Base-by-base conservation (phyloP, 2,329 filamentous ascomycete species). In the Trichoderma sp. region DNA sequence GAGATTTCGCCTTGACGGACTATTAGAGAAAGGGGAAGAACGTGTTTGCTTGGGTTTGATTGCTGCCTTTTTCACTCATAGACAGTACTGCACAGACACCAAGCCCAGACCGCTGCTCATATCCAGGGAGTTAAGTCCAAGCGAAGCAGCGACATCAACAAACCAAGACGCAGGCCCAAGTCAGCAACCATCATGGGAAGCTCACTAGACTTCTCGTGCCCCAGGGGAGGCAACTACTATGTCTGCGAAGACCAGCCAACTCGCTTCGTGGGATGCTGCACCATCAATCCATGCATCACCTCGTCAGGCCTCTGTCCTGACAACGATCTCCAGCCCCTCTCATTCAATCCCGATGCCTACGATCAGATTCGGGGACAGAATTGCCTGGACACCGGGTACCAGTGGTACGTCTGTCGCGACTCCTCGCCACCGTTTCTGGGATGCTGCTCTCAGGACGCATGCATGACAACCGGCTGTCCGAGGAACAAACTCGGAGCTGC, bases 231-330 rank as follows among this genome's bases (percentile, higher is more conserved):
- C 28, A 43, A 70, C 6, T 83, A 83, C 43, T 83, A 83, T 76
- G 76, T 83, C 71, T 83, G 83, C 73, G 57, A 73, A 4, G 75
- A 76, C 2, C 78, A 78, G 36, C 73, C 72, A 4, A 73, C 74
- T 3, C 79, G 79, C 34, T 85, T 84, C 74, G 70, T 85, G 53
- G 83, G 83, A 14, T 85, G 83, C 73, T 85, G 83, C 75, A 75
- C 76, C 43, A 75, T 75, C 39, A 74, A 84, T 66, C 82, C 83
- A 3, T 82, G 80, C 75, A 72, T 75, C 26, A 72, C 71, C 8
- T 74, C 74, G 36, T 74, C 76, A 24, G 82, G 82, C 43, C 53
- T 71, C 43, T 84, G 83, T 68, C 81, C 81, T 1, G 74, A 77
- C 9, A 72, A 74, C 3, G 71, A 73, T 11, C 70, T 83, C 24